Evolutionary conservation across 139 green algal genomes (phyloP).

Genomic region (Nannochloris sp.): DNA sequence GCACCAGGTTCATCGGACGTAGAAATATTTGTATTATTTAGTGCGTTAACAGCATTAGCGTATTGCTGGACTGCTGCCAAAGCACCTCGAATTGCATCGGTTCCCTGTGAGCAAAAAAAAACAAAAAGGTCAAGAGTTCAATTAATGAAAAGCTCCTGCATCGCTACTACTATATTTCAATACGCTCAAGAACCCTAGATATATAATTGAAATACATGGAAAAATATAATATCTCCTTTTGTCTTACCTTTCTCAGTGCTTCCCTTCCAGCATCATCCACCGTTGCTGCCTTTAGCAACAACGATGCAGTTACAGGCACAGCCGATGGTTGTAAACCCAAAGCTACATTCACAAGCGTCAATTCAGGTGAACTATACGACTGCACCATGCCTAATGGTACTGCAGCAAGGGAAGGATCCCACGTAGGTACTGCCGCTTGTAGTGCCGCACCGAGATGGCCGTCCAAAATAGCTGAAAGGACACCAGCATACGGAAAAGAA

Average conservation of each 20-base stretch:
- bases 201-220: neutral
- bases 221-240: neutral
- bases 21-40: neutral
- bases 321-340: constrained; percentile 7
- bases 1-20: neutral
- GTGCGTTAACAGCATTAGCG: constrained; percentile 11
- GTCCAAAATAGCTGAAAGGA: too few relatives aligned
- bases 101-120: constrained; percentile 14
- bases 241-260: neutral
- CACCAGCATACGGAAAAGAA: too few relatives aligned
- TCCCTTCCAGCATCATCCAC: neutral
- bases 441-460: too few relatives aligned
- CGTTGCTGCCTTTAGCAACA: constrained; percentile 7
- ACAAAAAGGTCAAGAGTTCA: neutral
- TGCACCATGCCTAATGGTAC: neutral
- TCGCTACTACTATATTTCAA: too few relatives aligned
- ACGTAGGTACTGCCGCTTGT: neutral
- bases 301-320: constrained; percentile 1
- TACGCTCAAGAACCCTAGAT: neutral
- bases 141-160: too few relatives aligned
- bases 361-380: neutral
- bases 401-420: neutral
- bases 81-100: neutral
- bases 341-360: neutral
- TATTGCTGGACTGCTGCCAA: constrained; percentile 23